Percentiles rank a stretch among this genome's conserved stretches.
phyloP scores from a whole-genome alignment of 2,329 filamentous ascomycete genomes.

The Ophiostoma pallidulum region DNA sequence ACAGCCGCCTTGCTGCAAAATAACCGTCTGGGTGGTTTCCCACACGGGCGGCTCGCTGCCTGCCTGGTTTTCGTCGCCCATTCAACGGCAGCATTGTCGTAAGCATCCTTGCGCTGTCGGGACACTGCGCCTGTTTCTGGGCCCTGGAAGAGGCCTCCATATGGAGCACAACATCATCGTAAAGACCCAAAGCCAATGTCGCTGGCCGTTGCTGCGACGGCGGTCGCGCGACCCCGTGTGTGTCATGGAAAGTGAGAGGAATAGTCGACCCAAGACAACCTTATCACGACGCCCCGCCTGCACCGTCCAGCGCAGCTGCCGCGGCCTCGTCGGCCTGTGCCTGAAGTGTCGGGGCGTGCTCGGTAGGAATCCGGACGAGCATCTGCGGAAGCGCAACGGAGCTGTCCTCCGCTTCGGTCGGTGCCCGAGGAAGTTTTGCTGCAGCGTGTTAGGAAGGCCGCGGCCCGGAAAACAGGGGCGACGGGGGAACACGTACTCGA shows the following conservation, averaged over 20 bases:
- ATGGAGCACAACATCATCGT: too few relatives aligned
- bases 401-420: conserved; percentile 31
- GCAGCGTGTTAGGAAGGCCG: conserved; percentile 6
- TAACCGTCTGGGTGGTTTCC: too few relatives aligned
- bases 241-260: background rate
- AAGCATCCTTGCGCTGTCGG: background rate
- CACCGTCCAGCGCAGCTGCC: conserved; percentile 31
- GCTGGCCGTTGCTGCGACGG: background rate
- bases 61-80: too few relatives aligned
- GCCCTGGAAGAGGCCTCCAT: too few relatives aligned
- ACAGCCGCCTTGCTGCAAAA: background rate
- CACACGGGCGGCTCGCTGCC: too few relatives aligned
- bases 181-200: too few relatives aligned
- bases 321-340: conserved; percentile 47
- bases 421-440: conserved; percentile 63
- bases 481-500: conserved; percentile 48
- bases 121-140: background rate
- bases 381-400: conserved; percentile 61
- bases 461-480: background rate
- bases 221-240: too few relatives aligned
- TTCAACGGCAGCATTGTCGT: too few relatives aligned
- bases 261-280: background rate
- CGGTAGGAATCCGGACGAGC: conserved; percentile 73
- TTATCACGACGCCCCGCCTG: background rate
- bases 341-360: conserved; percentile 59